Percentiles rank a stretch among this genome's conserved stretches.
Evolutionary conservation across 73 alveolate species (phyloP).

Genomic region (Blepharisma japonicum): DNA sequence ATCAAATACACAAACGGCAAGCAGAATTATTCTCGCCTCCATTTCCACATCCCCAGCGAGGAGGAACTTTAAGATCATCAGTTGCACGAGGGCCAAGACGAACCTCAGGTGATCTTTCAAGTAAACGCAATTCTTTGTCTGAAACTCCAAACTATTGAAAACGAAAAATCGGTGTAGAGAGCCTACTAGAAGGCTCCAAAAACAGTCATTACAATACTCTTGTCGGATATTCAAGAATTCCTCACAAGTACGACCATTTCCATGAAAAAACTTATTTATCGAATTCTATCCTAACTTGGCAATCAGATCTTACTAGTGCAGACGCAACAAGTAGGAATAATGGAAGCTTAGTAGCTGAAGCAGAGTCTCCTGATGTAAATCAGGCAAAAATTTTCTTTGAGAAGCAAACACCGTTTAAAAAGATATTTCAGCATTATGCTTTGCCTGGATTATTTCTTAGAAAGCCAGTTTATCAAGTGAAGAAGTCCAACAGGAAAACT

Average conservation of each 20-base stretch:
- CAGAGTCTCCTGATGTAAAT: conserved; percentile 14
- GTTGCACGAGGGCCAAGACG: too few species aligned
- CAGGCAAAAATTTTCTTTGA: conserved; percentile 5
- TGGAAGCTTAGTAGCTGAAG: background rate
- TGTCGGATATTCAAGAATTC: conserved; percentile 25
- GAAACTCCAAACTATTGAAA: too few species aligned
- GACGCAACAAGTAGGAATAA: background rate
- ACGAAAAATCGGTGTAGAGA: background rate
- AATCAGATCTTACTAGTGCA: background rate
- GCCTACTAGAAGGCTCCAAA: conserved; percentile 2
- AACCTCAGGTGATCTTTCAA: too few species aligned
- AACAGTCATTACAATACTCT: conserved; percentile 13
- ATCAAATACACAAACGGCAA: too few species aligned
- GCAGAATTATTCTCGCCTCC: too few species aligned
- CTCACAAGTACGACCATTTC: conserved; percentile 26
- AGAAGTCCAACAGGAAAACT: too few species aligned
- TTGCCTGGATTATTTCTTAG: too few species aligned
- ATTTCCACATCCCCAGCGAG: too few species aligned
- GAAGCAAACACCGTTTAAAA: background rate
- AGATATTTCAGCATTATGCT: background rate
- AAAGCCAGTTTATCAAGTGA: too few species aligned
- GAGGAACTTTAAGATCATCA: too few species aligned
- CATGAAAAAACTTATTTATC: conserved; percentile 10
- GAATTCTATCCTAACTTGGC: background rate
- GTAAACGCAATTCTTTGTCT: too few species aligned